Evolutionary conservation across 495 filamentous ascomycete species (phyloP), one percentile per base, ranked within the genome.

Genomic region (Neurospora sublineolata): DNA sequence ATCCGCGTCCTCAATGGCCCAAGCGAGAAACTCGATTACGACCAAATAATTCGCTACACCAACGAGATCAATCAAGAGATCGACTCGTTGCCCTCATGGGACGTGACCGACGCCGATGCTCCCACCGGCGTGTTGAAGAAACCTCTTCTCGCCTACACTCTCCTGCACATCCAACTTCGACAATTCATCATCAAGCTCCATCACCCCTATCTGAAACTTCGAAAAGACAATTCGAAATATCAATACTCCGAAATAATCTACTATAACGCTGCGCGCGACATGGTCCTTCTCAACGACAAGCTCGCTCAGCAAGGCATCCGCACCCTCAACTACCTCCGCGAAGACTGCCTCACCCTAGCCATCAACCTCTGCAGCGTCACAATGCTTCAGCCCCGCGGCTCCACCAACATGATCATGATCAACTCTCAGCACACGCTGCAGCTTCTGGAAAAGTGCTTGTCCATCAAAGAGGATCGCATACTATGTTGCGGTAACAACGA

Each of bases 291-390:
- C 36, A 77, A 80, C 69, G 79, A 80, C 72, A 80, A 80, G 69
- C 75, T 84, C 30, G 76, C 73, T n/a, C 77, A 82, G 69, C 77
- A 77, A 40, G 81, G 82, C n/a, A 76, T 80, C 39, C 78, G 82
- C 30, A 82, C 80, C 18, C 77, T 83, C 37, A 80, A 80, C 67
- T 80, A 81, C 42, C 70, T 83, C 18, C 78, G 83, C 64, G 80
- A 82, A 69, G 83, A 84, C 69, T 72, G 75, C 12, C 71, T 84
- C 23, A 79, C 82, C 0, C 75, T 82, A 30, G 78, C 82, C 46
- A 82, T 84, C 74, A 83, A 81, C 70, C 78, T 84, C 39, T 82
- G 80, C 77, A 82, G 81, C 70, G 80, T 86, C 67, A 82, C 83
- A 16, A 79, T 86, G 74, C 82, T 84, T 27, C 84, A 86, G 72